A percentile compares a stretch with the other conserved stretches of the same genome.
phyloP scores from a whole-genome alignment of 2,329 filamentous ascomycete species.

The Trichoderma sp. region DNA sequence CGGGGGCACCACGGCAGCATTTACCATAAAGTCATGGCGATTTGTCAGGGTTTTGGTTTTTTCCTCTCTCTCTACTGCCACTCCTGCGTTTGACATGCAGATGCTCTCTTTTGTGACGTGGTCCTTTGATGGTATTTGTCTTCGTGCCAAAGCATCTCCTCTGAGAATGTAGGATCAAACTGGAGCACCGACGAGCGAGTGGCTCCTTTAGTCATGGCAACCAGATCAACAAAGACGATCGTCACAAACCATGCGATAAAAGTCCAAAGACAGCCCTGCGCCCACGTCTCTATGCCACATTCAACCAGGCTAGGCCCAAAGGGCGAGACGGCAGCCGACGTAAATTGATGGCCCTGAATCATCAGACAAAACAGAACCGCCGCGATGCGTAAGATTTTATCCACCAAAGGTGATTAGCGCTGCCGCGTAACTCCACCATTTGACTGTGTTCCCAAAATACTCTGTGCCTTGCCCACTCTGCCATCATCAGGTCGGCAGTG shows the following conservation, averaged over 20 bases:
- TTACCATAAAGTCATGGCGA: neutral
- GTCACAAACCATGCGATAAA: neutral
- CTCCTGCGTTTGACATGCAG: neutral
- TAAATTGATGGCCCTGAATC: neutral
- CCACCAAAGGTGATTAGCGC: neutral
- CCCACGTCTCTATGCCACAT: neutral
- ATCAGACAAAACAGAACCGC: neutral
- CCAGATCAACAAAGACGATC: neutral
- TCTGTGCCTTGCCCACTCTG: neutral
- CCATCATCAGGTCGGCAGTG: neutral
- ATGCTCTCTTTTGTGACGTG: neutral
- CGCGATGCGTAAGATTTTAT: neutral
- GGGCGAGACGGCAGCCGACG: neutral
- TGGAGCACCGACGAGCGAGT: neutral
- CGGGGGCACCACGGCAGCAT: neutral
- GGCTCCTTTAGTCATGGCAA: neutral
- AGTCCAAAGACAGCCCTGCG: neutral
- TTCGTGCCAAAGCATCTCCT: neutral
- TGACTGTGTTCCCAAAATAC: neutral
- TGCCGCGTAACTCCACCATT: neutral
- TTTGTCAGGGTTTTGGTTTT: neutral
- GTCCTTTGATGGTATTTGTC: neutral
- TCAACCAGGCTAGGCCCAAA: neutral
- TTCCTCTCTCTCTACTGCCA: neutral
- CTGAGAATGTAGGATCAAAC: neutral